Percentiles rank a stretch among this genome's conserved stretches.
Evolutionary conservation across 441 rosid genomes (phyloP).

Genomic region (Populus hybrid): DNA sequence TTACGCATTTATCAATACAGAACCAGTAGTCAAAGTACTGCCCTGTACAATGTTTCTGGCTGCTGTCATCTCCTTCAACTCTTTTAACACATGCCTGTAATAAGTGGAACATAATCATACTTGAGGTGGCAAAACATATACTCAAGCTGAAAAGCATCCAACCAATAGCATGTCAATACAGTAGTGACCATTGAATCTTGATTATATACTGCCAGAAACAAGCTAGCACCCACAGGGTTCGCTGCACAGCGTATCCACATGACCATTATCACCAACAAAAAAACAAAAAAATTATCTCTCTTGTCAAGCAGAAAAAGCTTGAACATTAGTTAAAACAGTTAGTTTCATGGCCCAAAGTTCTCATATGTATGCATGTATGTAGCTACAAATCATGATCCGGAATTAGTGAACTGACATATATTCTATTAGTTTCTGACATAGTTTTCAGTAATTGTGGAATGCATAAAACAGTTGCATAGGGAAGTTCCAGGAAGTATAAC

Average conservation of each 20-base stretch:
- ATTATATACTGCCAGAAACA: not conserved
- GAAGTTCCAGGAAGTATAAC: not conserved
- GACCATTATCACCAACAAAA: not conserved
- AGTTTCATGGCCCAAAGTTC: not conserved
- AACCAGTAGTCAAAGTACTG: slow-evolving; percentile 60
- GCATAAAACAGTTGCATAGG: not conserved
- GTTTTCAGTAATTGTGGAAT: not conserved
- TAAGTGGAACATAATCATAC: not conserved
- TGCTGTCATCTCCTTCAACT: slow-evolving; percentile 41
- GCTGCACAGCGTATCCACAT: not conserved
- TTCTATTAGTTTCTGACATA: not conserved
- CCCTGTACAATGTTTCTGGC: slow-evolving; percentile 60
- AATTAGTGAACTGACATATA: not conserved
- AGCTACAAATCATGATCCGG: not conserved
- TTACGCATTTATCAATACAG: slow-evolving; percentile 60
- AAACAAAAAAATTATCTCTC: not conserved
- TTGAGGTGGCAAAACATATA: not conserved
- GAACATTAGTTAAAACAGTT: not conserved
- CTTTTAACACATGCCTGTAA: slow-evolving; percentile 60
- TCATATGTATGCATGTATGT: not conserved
- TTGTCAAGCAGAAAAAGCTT: not conserved
- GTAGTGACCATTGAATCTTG: not conserved
- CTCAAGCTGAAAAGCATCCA: not conserved
- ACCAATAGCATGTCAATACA: not conserved
- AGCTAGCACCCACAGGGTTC: not conserved